Conservation (phyloP, 2,329 filamentous ascomycete species). For the Talaromyces sp. region DNA sequence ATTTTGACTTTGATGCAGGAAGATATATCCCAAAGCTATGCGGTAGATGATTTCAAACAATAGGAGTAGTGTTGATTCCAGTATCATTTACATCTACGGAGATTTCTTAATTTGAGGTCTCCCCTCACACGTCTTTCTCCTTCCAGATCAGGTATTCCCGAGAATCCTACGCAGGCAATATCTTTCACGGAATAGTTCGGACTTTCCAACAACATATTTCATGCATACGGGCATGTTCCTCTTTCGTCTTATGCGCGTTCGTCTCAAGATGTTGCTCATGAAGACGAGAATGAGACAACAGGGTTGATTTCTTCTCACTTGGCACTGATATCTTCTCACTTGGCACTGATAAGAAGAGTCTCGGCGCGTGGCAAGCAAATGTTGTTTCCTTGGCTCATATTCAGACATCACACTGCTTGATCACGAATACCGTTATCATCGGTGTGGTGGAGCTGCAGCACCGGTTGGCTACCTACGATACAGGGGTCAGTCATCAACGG, state of each 20-base stretch:
- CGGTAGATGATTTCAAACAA: not conserved
- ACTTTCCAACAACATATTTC: not conserved
- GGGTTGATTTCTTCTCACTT: not conserved
- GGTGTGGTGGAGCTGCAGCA: not conserved
- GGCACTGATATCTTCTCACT: not conserved
- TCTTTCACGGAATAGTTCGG: not conserved
- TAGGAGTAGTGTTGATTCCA: too few relatives aligned
- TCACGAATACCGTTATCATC: not conserved
- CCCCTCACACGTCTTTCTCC: not conserved
- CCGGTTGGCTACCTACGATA: not conserved
- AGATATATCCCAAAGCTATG: not conserved
- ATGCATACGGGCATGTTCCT: not conserved
- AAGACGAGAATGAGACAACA: not conserved
- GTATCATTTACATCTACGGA: too few relatives aligned
- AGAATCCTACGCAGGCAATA: not conserved
- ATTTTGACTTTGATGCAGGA: not conserved
- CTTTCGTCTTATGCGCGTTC: not conserved
- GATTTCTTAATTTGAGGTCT: too few relatives aligned
- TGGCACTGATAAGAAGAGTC: not conserved
- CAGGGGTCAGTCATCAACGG: not conserved
- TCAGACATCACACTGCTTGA: not conserved
- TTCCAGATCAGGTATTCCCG: not conserved
- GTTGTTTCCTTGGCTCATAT: too few relatives aligned
- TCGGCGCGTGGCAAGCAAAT: not conserved
- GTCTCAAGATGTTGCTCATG: not conserved